Evolutionary conservation across 306 rosid genomes (phyloP).

Genomic region (Vigna radiata): DNA sequence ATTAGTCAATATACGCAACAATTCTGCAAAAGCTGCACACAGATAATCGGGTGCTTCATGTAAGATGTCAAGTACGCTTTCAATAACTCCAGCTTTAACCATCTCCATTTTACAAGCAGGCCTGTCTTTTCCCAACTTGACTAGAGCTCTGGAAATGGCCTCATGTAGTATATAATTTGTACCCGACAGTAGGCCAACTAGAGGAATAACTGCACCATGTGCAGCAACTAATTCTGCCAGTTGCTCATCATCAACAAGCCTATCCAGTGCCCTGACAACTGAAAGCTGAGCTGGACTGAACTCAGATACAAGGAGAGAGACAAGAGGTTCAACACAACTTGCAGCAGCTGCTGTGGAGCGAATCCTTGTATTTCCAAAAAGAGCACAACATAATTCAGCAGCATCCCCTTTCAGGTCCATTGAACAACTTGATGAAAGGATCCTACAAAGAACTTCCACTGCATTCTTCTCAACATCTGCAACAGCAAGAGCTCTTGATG

Average conservation of each 20-base stretch:
- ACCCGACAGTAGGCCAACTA: conserved; percentile 89
- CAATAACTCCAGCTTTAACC: conserved; percentile 97
- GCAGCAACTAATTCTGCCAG: conserved; percentile 96
- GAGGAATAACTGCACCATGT: conserved; percentile 93
- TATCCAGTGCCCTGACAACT: conserved; percentile 92
- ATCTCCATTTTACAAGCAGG: conserved; percentile 98
- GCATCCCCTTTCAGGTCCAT: conserved; percentile 97
- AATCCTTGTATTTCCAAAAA: conserved; percentile 95
- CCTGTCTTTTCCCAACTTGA: conserved; percentile 95
- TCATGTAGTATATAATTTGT: conserved; percentile 92
- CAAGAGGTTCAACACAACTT: conserved; percentile 94
- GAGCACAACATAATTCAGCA: conserved; percentile 93
- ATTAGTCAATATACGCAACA: conserved; percentile 95
- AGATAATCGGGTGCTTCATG: conserved; percentile 94
- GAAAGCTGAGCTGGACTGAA: conserved; percentile 91
- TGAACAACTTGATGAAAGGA: conserved; percentile 89
- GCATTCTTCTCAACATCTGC: conserved; percentile 99
- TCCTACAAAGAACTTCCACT: conserved; percentile 96
- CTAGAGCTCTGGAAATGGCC: conserved; percentile 91
- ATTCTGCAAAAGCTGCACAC: conserved; percentile 84
- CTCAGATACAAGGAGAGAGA: conserved; percentile 87
- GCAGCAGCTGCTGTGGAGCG: conserved; percentile 96
- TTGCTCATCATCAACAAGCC: conserved; percentile 97
- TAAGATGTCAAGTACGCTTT: conserved; percentile 81
- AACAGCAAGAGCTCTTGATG: conserved; percentile 94